Evolutionary conservation across 148 eudicot species (phyloP), one percentile per base, ranked within the genome.

Genomic region (Pharnaceum exiguum): DNA sequence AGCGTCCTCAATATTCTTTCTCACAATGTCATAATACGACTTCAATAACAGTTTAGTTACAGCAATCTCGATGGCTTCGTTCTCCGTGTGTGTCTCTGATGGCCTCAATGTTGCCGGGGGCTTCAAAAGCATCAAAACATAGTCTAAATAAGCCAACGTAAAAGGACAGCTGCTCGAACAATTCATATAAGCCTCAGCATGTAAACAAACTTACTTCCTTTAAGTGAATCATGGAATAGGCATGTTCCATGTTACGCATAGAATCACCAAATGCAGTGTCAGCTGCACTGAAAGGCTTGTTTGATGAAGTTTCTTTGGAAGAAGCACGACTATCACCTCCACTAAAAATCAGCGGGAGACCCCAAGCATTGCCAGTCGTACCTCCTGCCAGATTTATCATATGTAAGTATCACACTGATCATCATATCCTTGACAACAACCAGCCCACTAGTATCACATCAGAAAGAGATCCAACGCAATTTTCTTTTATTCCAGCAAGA

Each of bases 31-130:
- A 65, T 83, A 94, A 60, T 94, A 94, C 25, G 99, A 94, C 73
- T 81, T 84, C 78, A 94, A 73, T 50, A 94, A 66, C 73, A 89
- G 60, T 51, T 94, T 94, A 18, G 95, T 89, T 39, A 86, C 87
- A 63, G 70, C 45, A 71, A 89, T 84, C 78, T 94, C 99, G 77
- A 89, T 72, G 62, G 84, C 59, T 53, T 89, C 95, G 65, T 80
- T 79, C 27, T 86, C 96, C 36, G 99, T 76, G 49, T 72, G 83
- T 26, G 74, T 68, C 73, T 94, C 99, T 61, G 87, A 68, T 19
- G 99, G 96, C 87, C 87, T 94, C 80, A 94, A 69, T 45, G 84
- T 67, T 47, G 85, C 35, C 54, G 99, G 99, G 31, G 99, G 99
- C 99, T 89, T 62, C 63, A 73, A 66, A 44, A 72, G 46, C 17